Evolutionary conservation across 306 rosid genomes (phyloP).

Genomic region (Oxytropis ochrocephala): DNA sequence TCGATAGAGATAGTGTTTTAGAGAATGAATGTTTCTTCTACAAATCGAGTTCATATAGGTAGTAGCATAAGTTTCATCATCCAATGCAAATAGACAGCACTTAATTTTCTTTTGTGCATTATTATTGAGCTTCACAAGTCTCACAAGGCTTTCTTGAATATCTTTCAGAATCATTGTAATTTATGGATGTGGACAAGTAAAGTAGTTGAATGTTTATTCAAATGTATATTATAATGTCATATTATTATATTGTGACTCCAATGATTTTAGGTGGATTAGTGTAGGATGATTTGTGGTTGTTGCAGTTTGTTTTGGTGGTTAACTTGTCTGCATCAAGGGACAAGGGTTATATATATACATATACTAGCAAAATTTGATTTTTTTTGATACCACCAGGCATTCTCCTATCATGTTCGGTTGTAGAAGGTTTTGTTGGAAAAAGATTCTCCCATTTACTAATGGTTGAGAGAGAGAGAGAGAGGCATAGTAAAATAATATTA

Average conservation of each 20-base stretch:
- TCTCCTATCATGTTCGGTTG: no score
- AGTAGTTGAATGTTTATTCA: slow-evolving; percentile 26
- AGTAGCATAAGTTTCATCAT: background rate
- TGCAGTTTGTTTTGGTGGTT: background rate
- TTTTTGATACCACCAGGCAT: no score
- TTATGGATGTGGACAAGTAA: background rate
- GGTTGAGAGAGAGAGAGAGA: no score
- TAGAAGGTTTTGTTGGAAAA: no score
- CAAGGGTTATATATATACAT: background rate
- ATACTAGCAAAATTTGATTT: background rate
- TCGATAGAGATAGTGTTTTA: background rate
- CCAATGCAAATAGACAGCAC: slow-evolving; percentile 16
- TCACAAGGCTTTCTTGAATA: slow-evolving; percentile 4
- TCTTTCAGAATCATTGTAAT: slow-evolving; percentile 18
- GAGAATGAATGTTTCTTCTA: slow-evolving; percentile 11
- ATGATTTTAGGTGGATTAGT: background rate
- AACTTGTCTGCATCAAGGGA: background rate
- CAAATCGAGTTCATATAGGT: slow-evolving; percentile 1
- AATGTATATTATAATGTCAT: slow-evolving; percentile 18
- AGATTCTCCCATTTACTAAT: no score
- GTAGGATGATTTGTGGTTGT: background rate
- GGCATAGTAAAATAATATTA: no score
- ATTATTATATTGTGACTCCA: slow-evolving; percentile 7
- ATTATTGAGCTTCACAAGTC: slow-evolving; percentile 12
- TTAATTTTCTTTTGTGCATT: slow-evolving; percentile 27